phyloP scores from a whole-genome alignment of 805 yeast genomes.

The Suhomyces sp. region DNA sequence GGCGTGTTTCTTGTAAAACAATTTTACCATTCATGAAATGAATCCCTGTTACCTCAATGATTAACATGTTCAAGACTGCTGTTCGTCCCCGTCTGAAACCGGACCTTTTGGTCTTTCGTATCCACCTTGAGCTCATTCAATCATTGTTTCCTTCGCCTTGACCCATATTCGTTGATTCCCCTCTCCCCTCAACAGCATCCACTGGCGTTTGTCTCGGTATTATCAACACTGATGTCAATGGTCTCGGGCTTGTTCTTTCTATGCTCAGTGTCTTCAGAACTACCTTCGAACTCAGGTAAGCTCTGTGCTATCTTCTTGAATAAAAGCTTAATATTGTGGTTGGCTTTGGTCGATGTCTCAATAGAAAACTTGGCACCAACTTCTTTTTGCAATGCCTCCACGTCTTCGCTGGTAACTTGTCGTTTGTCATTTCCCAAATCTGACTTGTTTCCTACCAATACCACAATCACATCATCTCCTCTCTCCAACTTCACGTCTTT shows the following conservation, averaged over 20 bases:
- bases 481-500: slow-evolving; percentile 93
- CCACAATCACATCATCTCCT: slow-evolving; percentile 85
- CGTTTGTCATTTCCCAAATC: slow-evolving; percentile 74
- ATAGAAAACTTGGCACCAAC: slow-evolving; percentile 78
- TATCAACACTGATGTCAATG: slow-evolving; percentile 38
- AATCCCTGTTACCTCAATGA: too few relatives aligned
- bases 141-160: too few relatives aligned
- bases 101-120: too few relatives aligned
- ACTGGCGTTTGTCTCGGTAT: slow-evolving; percentile 9
- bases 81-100: too few relatives aligned
- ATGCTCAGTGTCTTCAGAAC: slow-evolving; percentile 10
- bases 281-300: slow-evolving; percentile 71
- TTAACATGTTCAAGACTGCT: too few relatives aligned
- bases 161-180: too few relatives aligned
- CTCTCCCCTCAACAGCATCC: slow-evolving; percentile 3
- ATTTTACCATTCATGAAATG: too few relatives aligned
- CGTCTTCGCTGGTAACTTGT: slow-evolving; percentile 81
- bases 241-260: slow-evolving; percentile 32
- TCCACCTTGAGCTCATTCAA: too few relatives aligned
- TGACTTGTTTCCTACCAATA: slow-evolving; percentile 88
- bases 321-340: slow-evolving; percentile 85
- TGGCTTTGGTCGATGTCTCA: slow-evolving; percentile 94
- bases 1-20: too few relatives aligned
- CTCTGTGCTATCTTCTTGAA: slow-evolving; percentile 90
- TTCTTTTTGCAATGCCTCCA: slow-evolving; percentile 69